Evolutionary conservation across 2,329 filamentous ascomycete genomes (phyloP).

Genomic region (Alternaria hordeiaustralica): DNA sequence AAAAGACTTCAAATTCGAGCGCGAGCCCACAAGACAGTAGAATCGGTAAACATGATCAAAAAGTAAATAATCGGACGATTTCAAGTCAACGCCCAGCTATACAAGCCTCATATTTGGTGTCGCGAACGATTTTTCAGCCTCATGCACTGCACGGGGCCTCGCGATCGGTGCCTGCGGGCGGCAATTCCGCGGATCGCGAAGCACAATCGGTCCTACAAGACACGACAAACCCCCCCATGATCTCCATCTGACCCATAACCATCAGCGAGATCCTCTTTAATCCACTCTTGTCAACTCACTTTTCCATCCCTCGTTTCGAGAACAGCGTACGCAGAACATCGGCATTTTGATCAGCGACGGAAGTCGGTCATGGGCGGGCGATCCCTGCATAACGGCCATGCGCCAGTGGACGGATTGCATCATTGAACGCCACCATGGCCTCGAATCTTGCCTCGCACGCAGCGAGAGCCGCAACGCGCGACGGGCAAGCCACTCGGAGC

Average conservation of each 20-base stretch:
- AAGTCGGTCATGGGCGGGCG: slow-evolving; percentile 1
- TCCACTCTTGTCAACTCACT: neutral
- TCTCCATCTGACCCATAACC: neutral
- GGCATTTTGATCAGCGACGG: neutral
- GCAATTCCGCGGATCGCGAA: slow-evolving; percentile 7
- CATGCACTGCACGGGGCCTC: neutral
- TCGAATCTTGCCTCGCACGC: slow-evolving; percentile 1
- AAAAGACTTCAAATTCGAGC: no score
- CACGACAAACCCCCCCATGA: slow-evolving; percentile 1
- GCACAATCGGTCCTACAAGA: slow-evolving; percentile 11
- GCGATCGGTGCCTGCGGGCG: neutral
- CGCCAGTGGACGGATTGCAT: slow-evolving; percentile 6
- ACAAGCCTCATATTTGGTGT: neutral
- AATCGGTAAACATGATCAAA: neutral
- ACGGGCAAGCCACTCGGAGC: neutral
- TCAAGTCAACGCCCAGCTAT: neutral
- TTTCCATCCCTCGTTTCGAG: neutral
- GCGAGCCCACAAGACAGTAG: no score
- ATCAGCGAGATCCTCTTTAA: slow-evolving; percentile 1
- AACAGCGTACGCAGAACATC: neutral
- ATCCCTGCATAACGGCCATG: slow-evolving; percentile 2
- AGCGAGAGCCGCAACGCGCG: neutral
- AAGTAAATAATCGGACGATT: neutral
- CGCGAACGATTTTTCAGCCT: neutral
- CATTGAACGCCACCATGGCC: slow-evolving; percentile 13